Conservation (phyloP, 2,329 filamentous ascomycete species). For the Colletotrichum sp. region DNA sequence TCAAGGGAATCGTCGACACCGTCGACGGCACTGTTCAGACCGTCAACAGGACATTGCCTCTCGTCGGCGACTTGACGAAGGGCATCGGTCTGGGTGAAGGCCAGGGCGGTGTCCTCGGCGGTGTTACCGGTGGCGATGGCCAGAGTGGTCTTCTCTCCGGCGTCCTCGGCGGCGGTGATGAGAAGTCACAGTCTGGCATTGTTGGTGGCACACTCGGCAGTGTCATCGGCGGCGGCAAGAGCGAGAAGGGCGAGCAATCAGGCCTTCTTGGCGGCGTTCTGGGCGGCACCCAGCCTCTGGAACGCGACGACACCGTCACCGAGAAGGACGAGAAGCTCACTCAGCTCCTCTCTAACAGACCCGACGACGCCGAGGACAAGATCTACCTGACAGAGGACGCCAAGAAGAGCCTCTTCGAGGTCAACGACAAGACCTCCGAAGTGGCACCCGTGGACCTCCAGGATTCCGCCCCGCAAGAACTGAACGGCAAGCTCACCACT, state of each 20-base stretch:
- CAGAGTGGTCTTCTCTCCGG: background rate
- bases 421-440: slow-evolving; percentile 19
- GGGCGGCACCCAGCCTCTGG: slow-evolving; percentile 6
- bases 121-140: background rate
- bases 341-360: slow-evolving; percentile 9
- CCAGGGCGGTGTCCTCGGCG: slow-evolving; percentile 16
- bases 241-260: background rate
- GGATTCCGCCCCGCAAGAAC: slow-evolving; percentile 1
- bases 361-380: slow-evolving; percentile 13
- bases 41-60: slow-evolving; percentile 23
- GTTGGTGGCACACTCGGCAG: slow-evolving; percentile 8
- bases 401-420: slow-evolving; percentile 21
- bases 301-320: slow-evolving; percentile 10
- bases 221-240: slow-evolving; percentile 6
- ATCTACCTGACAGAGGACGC: slow-evolving; percentile 13
- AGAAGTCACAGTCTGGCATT: slow-evolving; percentile 1
- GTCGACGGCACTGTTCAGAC: slow-evolving; percentile 26
- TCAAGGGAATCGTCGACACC: slow-evolving; percentile 23
- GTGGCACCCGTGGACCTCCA: slow-evolving; percentile 20
- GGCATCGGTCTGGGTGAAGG: slow-evolving; percentile 20
- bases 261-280: slow-evolving; percentile 7
- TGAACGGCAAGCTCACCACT: slow-evolving; percentile 13
- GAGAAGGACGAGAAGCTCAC: slow-evolving; percentile 20
- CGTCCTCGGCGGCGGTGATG: background rate
- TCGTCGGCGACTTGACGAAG: slow-evolving; percentile 22